Percentiles rank a stretch among this genome's conserved stretches.
Conservation (phyloP, 768 basidiomycete genomes). For the Pholiota molesta region DNA sequence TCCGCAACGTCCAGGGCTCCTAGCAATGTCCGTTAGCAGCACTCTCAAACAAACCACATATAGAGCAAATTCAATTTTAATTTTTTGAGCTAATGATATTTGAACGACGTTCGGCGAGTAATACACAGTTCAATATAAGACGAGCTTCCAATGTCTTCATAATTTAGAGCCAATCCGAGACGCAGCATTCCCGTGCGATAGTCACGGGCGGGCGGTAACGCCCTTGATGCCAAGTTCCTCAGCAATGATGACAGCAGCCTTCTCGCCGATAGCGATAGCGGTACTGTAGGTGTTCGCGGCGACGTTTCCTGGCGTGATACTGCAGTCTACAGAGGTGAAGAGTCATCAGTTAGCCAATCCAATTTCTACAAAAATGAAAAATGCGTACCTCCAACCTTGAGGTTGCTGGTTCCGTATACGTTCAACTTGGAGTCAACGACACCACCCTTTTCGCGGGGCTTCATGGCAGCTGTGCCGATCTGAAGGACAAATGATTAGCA, state of each 20-base stretch:
- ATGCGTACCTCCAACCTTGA: constrained; percentile 31
- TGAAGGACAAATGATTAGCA: background rate
- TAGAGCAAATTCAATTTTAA: too few species aligned
- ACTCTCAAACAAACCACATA: too few species aligned
- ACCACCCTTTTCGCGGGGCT: constrained; percentile 27
- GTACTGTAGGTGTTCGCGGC: constrained; percentile 39
- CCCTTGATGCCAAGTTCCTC: constrained; percentile 37
- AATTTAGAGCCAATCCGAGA: background rate
- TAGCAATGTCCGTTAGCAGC: too few species aligned
- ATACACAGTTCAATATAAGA: background rate
- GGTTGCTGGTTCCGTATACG: constrained; percentile 31
- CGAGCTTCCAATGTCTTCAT: background rate
- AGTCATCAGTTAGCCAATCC: background rate
- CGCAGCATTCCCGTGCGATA: background rate
- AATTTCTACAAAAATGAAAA: background rate
- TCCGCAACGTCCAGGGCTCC: too few species aligned
- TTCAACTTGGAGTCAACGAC: constrained; percentile 32
- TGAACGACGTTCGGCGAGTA: too few species aligned
- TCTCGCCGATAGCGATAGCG: constrained; percentile 53
- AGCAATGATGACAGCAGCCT: constrained; percentile 58
- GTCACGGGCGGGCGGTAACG: constrained; percentile 12
- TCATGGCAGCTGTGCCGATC: constrained; percentile 32
- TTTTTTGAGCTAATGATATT: too few species aligned
- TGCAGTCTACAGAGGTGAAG: constrained; percentile 21
- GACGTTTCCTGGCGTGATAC: constrained; percentile 34